Base-by-base conservation (phyloP, 306 rosid species). In the Acacia confusa region DNA sequence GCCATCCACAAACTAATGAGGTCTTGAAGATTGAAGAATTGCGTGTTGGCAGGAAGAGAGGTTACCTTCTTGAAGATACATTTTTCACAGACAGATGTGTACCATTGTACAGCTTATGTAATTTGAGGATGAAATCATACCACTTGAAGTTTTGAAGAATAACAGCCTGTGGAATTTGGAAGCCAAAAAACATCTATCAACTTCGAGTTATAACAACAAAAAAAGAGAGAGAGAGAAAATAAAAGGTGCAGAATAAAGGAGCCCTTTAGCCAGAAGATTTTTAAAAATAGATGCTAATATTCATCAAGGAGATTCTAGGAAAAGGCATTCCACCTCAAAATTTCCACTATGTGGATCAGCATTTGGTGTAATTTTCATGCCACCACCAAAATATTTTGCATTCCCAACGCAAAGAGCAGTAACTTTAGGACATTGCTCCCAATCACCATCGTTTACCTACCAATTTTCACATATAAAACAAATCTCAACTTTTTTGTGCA, bases 351-450 rank as follows among this genome's bases (percentile, higher is more conserved):
- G 70, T 68, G 99, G 99, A 77, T 88, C 87, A 11, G 94, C 94
- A 73, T 90, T 92, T 63, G 99, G 99, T 27, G 95, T 80, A 50
- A 95, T 93, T 88, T 92, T 95, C 99, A 95, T 95, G 82, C 99
- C 99, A 53, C 98, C 99, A 15, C 99, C 99, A 25, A 95, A 95
- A 79, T 91, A 95, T 83, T 93, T 95, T 71, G 90, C 99, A 86
- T 95, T 95, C 64, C 99, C 99, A 24, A 88, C 74, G 79, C 99
- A 93, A 78, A 95, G 65, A 69, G 98, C 95, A 14, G 99, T 95
- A 77, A 92, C 96, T 87, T 86, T 89, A 74, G 96, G 84, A 84
- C 58, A 92, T 44, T 53, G 82, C 78, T 92, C 90, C 99, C 99
- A 93, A 61, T 88, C 94, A 70, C 98, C 93, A 47, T 88, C 97